A percentile compares a stretch with the other conserved stretches of the same genome.
Conservation (phyloP, 1,284 basidiomycete genomes). For the Gomphus sp. region DNA sequence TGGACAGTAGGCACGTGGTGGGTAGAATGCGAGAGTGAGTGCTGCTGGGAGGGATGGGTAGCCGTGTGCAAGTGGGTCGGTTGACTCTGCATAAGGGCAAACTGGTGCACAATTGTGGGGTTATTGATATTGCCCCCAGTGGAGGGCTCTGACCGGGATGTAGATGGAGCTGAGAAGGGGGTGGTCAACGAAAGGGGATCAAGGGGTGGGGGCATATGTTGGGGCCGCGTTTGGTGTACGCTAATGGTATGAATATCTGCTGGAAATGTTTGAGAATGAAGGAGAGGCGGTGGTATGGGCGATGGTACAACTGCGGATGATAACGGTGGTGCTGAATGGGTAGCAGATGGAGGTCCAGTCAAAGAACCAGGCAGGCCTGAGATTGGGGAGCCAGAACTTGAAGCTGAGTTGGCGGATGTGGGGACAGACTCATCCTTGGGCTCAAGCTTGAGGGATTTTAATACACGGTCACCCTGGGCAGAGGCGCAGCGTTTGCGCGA, state of each 20-base stretch:
- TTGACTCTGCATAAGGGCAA: slow-evolving; percentile 7
- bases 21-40: slow-evolving; percentile 1
- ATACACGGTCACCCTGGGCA: slow-evolving; percentile 46
- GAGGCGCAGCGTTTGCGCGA: slow-evolving; percentile 60
- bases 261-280: slow-evolving; percentile 3
- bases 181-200: not conserved
- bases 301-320: not conserved
- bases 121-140: not conserved
- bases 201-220: not conserved
- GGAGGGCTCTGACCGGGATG: not conserved
- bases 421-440: slow-evolving; percentile 44
- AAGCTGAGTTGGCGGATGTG: slow-evolving; percentile 15
- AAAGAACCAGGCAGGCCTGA: slow-evolving; percentile 15
- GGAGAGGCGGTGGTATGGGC: not conserved
- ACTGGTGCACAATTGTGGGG: slow-evolving; percentile 1
- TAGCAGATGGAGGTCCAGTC: slow-evolving; percentile 19
- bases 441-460: slow-evolving; percentile 61
- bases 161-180: not conserved
- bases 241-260: not conserved
- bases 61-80: not conserved
- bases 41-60: not conserved
- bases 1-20: slow-evolving; percentile 1
- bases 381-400: slow-evolving; percentile 17
- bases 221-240: not conserved
- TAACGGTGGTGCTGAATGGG: slow-evolving; percentile 25